Percentiles rank a stretch among this genome's conserved stretches.
These are phyloP conservation scores for Exophiala xenobiotica DNA, from an alignment of 2,329 filamentous ascomycete genomes.

Conservation along the genomic window DNA sequence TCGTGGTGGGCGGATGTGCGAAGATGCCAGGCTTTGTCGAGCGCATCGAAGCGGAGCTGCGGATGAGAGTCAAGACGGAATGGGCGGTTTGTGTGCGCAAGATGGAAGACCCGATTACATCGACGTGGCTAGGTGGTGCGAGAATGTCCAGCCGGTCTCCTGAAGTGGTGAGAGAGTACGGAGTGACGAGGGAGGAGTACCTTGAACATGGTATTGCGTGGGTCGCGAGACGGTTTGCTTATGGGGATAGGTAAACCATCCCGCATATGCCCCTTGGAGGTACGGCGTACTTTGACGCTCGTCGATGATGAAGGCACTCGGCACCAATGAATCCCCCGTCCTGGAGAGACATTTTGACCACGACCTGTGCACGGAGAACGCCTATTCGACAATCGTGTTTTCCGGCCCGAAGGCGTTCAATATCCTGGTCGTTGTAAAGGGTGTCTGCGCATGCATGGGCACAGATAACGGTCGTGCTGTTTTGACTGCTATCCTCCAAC, in stretches of 20 bases:
- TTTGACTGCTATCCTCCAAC: too few relatives aligned
- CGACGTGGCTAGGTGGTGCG: constrained; percentile 83
- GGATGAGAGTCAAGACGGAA: constrained; percentile 69
- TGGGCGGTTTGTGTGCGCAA: constrained; percentile 73
- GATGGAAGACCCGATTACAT: constrained; percentile 71
- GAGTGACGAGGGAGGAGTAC: constrained; percentile 87
- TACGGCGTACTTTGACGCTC: too few relatives aligned
- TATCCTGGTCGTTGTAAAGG: too few relatives aligned
- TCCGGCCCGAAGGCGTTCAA: too few relatives aligned
- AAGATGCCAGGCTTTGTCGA: constrained; percentile 78
- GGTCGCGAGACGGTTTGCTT: constrained; percentile 67
- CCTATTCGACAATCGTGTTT: too few relatives aligned
- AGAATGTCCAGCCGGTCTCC: constrained; percentile 66
- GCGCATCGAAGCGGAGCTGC: constrained; percentile 69
- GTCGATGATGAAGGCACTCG: too few relatives aligned
- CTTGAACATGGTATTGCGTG: constrained; percentile 77
- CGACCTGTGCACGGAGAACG: too few relatives aligned
- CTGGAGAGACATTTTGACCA: too few relatives aligned
- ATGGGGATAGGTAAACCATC: neutral
- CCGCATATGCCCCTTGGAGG: too few relatives aligned
- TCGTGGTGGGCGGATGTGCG: constrained; percentile 85
- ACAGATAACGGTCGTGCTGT: too few relatives aligned
- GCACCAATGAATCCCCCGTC: too few relatives aligned
- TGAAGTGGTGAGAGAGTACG: constrained; percentile 62
- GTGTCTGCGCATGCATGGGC: too few relatives aligned